phyloP scores from a whole-genome alignment of 805 yeast species.

The Ogataea populi-albae region DNA sequence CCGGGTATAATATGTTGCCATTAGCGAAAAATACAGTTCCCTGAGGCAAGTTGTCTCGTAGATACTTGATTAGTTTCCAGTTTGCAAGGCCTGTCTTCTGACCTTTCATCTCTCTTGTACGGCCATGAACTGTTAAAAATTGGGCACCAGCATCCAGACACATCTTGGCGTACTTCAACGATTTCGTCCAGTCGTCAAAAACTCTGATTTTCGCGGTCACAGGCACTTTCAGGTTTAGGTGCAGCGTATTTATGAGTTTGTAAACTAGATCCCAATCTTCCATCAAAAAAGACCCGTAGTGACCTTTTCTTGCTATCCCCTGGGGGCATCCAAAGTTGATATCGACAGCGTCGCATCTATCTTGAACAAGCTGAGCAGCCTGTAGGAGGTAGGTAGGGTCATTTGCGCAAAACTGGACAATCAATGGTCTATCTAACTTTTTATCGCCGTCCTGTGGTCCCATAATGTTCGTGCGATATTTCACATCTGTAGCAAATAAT shows the following conservation, averaged over 20 bases:
- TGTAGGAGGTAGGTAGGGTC: slow-evolving; percentile 78
- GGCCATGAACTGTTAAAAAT: slow-evolving; percentile 89
- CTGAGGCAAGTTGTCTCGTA: slow-evolving; percentile 71
- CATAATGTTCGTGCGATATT: slow-evolving; percentile 77
- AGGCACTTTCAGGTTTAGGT: slow-evolving; percentile 72
- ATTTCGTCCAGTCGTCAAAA: slow-evolving; percentile 78
- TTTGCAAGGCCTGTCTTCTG: slow-evolving; percentile 94
- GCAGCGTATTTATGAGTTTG: slow-evolving; percentile 67
- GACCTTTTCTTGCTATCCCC: slow-evolving; percentile 92
- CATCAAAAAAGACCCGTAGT: slow-evolving; percentile 94
- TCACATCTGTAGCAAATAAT: slow-evolving; percentile 78
- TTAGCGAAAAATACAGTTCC: slow-evolving; percentile 91
- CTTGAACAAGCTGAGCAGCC: slow-evolving; percentile 81
- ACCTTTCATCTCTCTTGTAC: slow-evolving; percentile 97
- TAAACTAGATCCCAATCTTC: slow-evolving; percentile 91
- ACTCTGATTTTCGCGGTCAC: slow-evolving; percentile 96
- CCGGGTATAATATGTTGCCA: slow-evolving; percentile 90
- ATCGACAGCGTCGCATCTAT: slow-evolving; percentile 92
- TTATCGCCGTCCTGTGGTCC: slow-evolving; percentile 68
- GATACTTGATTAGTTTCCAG: slow-evolving; percentile 74
- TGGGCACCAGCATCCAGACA: slow-evolving; percentile 93
- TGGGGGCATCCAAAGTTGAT: slow-evolving; percentile 97
- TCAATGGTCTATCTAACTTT: slow-evolving; percentile 72
- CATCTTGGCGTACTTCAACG: slow-evolving; percentile 83
- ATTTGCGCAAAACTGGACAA: slow-evolving; percentile 96